A percentile compares a stretch with the other conserved stretches of the same genome.
These are phyloP conservation scores for Trifolium repens DNA, from an alignment of 306 rosid species.

Conservation along the genomic window DNA sequence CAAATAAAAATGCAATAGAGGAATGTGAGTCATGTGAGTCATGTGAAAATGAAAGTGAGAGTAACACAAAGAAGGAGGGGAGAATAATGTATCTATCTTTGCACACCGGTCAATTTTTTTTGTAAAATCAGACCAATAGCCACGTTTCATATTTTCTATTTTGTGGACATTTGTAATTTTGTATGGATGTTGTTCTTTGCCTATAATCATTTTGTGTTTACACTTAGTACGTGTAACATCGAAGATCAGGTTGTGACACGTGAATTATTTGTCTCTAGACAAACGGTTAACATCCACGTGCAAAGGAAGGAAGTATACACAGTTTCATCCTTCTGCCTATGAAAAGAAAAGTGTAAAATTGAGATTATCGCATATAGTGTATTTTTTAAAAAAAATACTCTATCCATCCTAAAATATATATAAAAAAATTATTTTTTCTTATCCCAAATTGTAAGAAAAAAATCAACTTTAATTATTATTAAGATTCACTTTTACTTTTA, in stretches of 20 bases:
- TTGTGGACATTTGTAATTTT: slow-evolving; percentile 30
- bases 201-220: not conserved
- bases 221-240: not conserved
- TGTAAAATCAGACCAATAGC: slow-evolving; percentile 33
- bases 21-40: not conserved
- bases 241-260: not conserved
- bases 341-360: too few relatives aligned
- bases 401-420: too few relatives aligned
- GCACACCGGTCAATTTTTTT: not conserved
- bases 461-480: too few relatives aligned
- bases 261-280: not conserved
- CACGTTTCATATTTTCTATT: slow-evolving; percentile 45
- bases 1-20: not conserved
- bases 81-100: too few relatives aligned
- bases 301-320: not conserved
- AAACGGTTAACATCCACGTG: not conserved
- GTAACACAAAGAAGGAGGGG: too few relatives aligned
- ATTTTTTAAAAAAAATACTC: too few relatives aligned
- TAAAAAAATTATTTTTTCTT: too few relatives aligned
- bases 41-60: too few relatives aligned
- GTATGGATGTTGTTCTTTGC: not conserved
- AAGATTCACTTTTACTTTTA: too few relatives aligned
- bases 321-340: too few relatives aligned
- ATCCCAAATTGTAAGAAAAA: too few relatives aligned
- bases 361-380: too few relatives aligned